Percentiles rank a stretch among this genome's conserved stretches.
Conservation (phyloP, 495 filamentous ascomycete genomes). For the Collariella sp. region DNA sequence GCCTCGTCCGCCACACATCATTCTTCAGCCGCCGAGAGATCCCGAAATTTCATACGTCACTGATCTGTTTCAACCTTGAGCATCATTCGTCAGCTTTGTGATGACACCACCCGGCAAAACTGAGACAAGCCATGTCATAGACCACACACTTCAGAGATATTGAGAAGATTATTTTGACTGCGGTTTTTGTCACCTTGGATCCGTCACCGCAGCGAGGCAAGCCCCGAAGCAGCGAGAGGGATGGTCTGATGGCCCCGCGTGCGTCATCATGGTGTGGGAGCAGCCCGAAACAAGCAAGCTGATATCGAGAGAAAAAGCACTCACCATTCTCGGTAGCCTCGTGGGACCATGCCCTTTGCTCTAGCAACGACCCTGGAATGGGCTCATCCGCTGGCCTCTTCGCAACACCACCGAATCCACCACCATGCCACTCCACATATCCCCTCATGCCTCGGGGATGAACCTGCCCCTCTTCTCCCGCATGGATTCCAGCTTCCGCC, state of each 20-base stretch:
- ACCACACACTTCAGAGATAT: conserved; percentile 31
- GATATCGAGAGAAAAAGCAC: not conserved
- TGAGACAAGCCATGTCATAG: not conserved
- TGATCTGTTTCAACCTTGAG: not conserved
- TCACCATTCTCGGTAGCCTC: conserved; percentile 1
- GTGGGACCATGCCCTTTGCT: not conserved
- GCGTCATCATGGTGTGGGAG: conserved; percentile 40
- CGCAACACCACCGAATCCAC: not conserved
- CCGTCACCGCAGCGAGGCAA: conserved; percentile 13
- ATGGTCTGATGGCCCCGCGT: conserved; percentile 47
- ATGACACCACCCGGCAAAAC: not conserved
- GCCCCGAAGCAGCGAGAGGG: conserved; percentile 19
- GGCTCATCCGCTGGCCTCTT: not conserved
- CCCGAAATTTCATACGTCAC: not conserved
- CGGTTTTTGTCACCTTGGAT: conserved; percentile 42
- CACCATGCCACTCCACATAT: not conserved
- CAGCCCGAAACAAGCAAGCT: not conserved
- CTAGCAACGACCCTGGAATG: not conserved
- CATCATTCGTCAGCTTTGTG: not conserved
- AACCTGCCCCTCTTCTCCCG: conserved; percentile 52
- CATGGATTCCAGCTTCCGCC: conserved; percentile 52
- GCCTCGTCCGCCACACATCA: too few relatives aligned
- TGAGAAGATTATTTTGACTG: conserved; percentile 46
- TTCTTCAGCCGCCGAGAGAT: not conserved
- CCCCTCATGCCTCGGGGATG: conserved; percentile 38